Base-by-base conservation (phyloP, 73 alveolate genomes). In the Uronychia setigera region DNA sequence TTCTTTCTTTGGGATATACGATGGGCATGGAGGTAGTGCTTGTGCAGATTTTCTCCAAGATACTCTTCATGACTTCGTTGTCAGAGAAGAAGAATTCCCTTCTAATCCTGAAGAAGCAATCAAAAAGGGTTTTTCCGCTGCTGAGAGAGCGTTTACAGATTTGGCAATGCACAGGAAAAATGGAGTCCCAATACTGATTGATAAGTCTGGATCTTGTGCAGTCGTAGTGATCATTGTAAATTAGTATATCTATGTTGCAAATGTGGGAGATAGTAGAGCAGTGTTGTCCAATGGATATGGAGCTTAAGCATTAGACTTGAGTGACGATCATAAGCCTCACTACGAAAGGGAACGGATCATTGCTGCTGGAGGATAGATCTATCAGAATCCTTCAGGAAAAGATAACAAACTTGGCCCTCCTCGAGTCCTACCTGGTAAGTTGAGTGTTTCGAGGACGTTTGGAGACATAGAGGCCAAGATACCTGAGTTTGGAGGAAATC, bases 381-480 rank as follows among this genome's bases (percentile, higher is more conserved):
- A 88, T 78, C 74, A 88, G 57, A 88, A 85, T 80, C 33, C 58
- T 9, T 59, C 31, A 31, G 57, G 34, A 77, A 32, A 83, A 76
- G 91, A 83, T 14, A 33, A 32, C 1, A 93, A 94, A 80, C 82
- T 82, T 25, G 94, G 89, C 32, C 98, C 98, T 26, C 85, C 90
- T 85, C 90, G 98, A 58, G 98, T 94, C 1, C 76, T 88, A 1
- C 98, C 98, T 29, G 98, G 98, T 27, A 77, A 97, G 31, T 83
- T 97, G 32, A 89, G 75, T 76, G 88, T 83, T 0, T 86, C 96
- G 9, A 93, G 93, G 32, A 86, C 87, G 19, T 88, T 95, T 84
- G 98, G 98, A n/a, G 98, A 95, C 90, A 83, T 90, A 26, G 93
- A 90, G 33, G 97, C 97, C 0, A 95, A 95, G 76, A 87, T 91